These are phyloP conservation scores for Colletotrichum sp. DNA, from an alignment of 2,329 filamentous ascomycete genomes.

Conservation along the genomic window DNA sequence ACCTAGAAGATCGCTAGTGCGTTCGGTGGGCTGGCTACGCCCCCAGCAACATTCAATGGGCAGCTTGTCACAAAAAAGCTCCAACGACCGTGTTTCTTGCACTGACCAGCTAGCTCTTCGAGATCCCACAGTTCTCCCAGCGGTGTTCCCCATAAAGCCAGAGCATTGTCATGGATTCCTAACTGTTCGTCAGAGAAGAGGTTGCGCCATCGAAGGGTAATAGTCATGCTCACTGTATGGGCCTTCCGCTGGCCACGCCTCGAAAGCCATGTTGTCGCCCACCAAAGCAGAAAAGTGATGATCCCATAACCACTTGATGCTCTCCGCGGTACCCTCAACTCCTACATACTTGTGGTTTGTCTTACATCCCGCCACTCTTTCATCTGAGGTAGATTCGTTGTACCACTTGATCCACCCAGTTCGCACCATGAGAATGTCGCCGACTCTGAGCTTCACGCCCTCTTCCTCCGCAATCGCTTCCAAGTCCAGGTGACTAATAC, in stretches of 20 bases:
- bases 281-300: neutral
- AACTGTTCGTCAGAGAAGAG: neutral
- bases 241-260: neutral
- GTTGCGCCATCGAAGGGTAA: neutral
- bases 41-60: neutral
- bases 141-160: neutral
- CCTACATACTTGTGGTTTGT: neutral
- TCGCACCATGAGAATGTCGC: neutral
- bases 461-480: neutral
- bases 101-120: neutral
- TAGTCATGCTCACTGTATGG: neutral
- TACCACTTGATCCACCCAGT: neutral
- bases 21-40: neutral
- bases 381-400: neutral
- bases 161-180: neutral
- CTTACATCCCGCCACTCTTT: neutral
- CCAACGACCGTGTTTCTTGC: neutral
- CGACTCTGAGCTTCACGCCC: neutral
- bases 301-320: neutral
- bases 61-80: neutral
- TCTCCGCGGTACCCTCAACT: neutral
- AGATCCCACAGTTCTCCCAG: neutral
- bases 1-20: neutral
- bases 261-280: neutral
- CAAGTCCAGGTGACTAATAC: neutral